Evolutionary conservation across 768 basidiomycete species (phyloP).

Genomic region (Glaciozyma antarctica): DNA sequence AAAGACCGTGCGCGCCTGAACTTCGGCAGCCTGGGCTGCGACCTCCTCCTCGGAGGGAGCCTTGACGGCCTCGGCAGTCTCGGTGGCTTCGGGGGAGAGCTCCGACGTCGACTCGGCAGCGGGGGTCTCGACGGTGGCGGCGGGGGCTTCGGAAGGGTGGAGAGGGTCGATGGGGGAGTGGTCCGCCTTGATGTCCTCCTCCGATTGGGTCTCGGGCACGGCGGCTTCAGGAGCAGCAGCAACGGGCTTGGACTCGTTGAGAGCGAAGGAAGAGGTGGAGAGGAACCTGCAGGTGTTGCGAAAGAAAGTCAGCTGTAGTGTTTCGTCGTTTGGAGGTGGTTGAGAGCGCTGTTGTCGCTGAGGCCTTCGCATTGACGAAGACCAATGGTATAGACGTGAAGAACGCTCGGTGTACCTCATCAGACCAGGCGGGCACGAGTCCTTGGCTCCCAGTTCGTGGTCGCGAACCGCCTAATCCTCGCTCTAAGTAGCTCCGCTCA

Average conservation of each 20-base stretch:
- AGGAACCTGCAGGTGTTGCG: background rate
- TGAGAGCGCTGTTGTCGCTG: no score
- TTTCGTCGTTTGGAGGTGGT: no score
- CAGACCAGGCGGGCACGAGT: no score
- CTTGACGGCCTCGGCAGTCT: background rate
- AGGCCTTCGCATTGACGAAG: no score
- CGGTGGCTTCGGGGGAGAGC: background rate
- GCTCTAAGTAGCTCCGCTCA: no score
- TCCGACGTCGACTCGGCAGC: background rate
- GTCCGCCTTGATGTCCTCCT: background rate
- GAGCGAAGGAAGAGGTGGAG: background rate
- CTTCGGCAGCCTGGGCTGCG: background rate
- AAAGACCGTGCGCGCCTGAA: conserved; percentile 57
- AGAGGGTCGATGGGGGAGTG: background rate
- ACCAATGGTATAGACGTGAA: no score
- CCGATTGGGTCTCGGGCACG: background rate
- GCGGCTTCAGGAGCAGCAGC: background rate
- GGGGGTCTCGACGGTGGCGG: background rate
- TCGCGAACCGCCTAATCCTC: no score
- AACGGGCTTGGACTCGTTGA: background rate
- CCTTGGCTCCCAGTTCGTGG: no score
- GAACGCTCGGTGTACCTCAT: no score
- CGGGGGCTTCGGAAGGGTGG: background rate
- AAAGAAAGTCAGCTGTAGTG: no score
- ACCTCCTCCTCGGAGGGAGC: background rate